Evolutionary conservation across 1,284 basidiomycete genomes (phyloP).

Genomic region (Malassezia slooffiae): DNA sequence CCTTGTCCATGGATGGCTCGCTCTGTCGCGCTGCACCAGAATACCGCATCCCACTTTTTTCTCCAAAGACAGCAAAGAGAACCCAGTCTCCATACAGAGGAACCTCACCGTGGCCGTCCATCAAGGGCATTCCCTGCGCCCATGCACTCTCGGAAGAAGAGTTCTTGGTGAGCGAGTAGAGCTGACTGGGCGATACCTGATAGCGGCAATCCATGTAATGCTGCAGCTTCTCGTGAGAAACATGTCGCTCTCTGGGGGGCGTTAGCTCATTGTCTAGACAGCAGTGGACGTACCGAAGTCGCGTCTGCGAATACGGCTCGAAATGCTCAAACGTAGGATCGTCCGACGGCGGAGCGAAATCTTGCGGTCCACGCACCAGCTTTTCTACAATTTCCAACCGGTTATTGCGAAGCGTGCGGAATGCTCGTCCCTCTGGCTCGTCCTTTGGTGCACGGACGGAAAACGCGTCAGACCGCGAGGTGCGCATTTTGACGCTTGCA

Average conservation of each 20-base stretch:
- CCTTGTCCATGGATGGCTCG: no score
- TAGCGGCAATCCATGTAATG: conserved; percentile 73
- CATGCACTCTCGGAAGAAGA: conserved; percentile 8
- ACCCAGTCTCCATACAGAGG: conserved; percentile 85
- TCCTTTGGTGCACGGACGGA: no score
- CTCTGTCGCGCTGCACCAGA: no score
- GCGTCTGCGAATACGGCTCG: conserved; percentile 5
- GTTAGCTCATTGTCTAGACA: not conserved
- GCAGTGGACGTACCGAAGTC: not conserved
- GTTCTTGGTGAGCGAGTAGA: conserved; percentile 57
- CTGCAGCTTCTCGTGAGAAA: conserved; percentile 66
- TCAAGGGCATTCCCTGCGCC: not conserved
- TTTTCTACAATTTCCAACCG: conserved; percentile 9
- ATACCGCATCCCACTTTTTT: conserved; percentile 63
- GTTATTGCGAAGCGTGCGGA: conserved; percentile 2
- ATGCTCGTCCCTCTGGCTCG: no score
- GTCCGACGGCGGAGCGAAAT: conserved; percentile 3
- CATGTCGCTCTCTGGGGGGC: conserved; percentile 62
- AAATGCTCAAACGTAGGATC: conserved; percentile 6
- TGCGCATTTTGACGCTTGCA: not conserved
- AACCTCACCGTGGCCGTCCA: conserved; percentile 61
- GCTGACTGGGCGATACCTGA: conserved; percentile 69
- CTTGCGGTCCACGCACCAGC: conserved; percentile 5
- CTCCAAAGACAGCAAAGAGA: conserved; percentile 75
- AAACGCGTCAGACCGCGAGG: conserved; percentile 4